A percentile compares a stretch with the other conserved stretches of the same genome.
phyloP scores from a whole-genome alignment of 163 green algal species.

The Botryococcus braunii region DNA sequence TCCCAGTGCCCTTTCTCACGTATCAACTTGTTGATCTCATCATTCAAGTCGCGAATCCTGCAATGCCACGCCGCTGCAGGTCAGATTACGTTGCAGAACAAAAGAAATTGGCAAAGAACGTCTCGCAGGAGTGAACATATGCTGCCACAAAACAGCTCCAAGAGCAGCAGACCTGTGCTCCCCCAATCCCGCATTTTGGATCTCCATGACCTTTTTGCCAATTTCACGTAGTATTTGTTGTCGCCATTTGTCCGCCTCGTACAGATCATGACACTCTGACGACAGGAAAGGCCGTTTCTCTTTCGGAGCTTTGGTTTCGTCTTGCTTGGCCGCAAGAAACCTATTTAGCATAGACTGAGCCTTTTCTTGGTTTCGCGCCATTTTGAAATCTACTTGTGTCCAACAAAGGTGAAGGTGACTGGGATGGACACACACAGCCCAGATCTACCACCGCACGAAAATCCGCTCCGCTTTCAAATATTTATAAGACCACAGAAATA shows the following conservation, averaged over 20 bases:
- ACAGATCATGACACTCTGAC: constrained; percentile 82
- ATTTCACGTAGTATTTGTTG: constrained; percentile 95
- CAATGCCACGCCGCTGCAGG: neutral
- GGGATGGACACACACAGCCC: too few species aligned
- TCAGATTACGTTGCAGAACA: neutral
- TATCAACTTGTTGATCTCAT: constrained; percentile 99
- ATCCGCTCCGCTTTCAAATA: too few species aligned
- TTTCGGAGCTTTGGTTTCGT: constrained; percentile 50
- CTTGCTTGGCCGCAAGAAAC: constrained; percentile 29
- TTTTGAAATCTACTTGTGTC: too few species aligned
- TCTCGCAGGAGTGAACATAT: too few species aligned
- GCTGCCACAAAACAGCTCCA: too few species aligned
- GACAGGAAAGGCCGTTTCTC: constrained; percentile 83
- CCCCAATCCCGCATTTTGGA: constrained; percentile 95
- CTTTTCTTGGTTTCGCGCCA: constrained; percentile 97
- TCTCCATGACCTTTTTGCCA: constrained; percentile 96
- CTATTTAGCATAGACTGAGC: constrained; percentile 94
- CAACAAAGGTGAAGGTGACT: too few species aligned
- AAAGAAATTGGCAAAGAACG: too few species aligned
- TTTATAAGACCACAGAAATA: too few species aligned
- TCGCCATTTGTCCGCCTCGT: constrained; percentile 94
- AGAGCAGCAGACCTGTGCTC: constrained; percentile 75
- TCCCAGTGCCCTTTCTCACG: constrained; percentile 98
- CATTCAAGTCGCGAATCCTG: constrained; percentile 94
- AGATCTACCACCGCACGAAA: too few species aligned